Percentiles rank a stretch among this genome's conserved stretches.
phyloP scores from a whole-genome alignment of 306 rosid genomes.

The Casuarina cunninghamiana region DNA sequence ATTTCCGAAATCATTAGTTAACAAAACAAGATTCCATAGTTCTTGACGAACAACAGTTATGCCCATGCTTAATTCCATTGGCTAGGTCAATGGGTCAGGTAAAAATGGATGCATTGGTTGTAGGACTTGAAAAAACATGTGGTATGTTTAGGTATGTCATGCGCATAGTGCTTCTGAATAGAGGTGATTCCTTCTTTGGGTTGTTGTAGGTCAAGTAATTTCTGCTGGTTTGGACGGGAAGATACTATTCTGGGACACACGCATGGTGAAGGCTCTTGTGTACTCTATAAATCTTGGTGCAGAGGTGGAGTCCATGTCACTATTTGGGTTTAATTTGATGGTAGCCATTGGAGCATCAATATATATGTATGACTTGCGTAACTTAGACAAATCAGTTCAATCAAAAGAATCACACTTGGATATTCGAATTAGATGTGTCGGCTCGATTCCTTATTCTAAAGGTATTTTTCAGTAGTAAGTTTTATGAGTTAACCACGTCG shows the following conservation, averaged over 20 bases:
- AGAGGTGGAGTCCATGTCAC: constrained; percentile 70
- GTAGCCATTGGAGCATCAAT: constrained; percentile 59
- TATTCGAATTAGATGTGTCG: constrained; percentile 55
- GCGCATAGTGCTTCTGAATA: background rate
- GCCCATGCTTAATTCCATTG: background rate
- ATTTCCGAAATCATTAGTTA: too few relatives aligned
- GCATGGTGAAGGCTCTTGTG: constrained; percentile 38
- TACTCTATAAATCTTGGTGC: constrained; percentile 41
- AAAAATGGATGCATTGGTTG: background rate
- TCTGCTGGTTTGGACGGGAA: constrained; percentile 78
- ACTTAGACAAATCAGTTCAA: constrained; percentile 48
- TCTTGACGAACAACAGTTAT: background rate
- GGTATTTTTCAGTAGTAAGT: constrained; percentile 45
- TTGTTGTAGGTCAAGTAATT: constrained; percentile 63
- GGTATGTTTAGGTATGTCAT: background rate
- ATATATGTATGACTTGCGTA: constrained; percentile 65
- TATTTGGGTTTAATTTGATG: constrained; percentile 54
- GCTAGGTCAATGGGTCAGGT: background rate
- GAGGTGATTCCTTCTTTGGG: background rate
- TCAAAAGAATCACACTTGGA: constrained; percentile 52
- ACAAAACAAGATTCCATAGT: too few relatives aligned
- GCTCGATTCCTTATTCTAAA: constrained; percentile 57
- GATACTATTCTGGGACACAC: constrained; percentile 64
- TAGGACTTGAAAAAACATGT: background rate
- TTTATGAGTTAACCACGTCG: constrained; percentile 8